Evolutionary conservation across 1,284 basidiomycete species (phyloP).

Genomic region (Tetrapyrgos nigripes): DNA sequence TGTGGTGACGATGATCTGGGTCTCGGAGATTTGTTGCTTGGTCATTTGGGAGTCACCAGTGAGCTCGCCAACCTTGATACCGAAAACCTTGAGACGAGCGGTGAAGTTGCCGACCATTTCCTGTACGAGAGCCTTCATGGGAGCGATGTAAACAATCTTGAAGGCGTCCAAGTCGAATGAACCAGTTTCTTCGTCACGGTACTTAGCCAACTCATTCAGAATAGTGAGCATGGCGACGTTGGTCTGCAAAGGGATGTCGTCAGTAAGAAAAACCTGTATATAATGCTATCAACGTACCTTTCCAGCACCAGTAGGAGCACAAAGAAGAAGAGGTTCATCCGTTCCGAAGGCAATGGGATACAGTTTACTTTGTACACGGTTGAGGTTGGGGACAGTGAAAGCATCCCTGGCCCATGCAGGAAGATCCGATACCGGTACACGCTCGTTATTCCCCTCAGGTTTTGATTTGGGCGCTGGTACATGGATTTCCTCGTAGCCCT

Average conservation of each 20-base stretch:
- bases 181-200: constrained; percentile 84
- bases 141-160: constrained; percentile 98
- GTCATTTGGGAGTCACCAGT: constrained; percentile 99
- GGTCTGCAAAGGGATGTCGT: constrained; percentile 61
- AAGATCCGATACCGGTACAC: constrained; percentile 78
- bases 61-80: constrained; percentile 92
- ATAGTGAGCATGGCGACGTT: constrained; percentile 98
- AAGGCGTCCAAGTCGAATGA: constrained; percentile 90
- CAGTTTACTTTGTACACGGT: constrained; percentile 93
- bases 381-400: constrained; percentile 86
- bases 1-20: constrained; percentile 98
- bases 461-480: constrained; percentile 93
- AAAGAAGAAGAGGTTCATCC: constrained; percentile 94
- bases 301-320: constrained; percentile 98
- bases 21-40: constrained; percentile 96
- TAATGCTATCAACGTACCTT: constrained; percentile 66
- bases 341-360: constrained; percentile 94
- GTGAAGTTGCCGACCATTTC: constrained; percentile 97
- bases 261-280: constrained; percentile 14
- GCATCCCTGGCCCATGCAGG: constrained; percentile 91
- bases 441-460: constrained; percentile 68
- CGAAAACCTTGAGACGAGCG: constrained; percentile 82
- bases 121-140: constrained; percentile 98
- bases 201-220: constrained; percentile 87
- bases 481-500: constrained; percentile 98